Evolutionary conservation across 1,284 basidiomycete genomes (phyloP).

Genomic region (Marasmius tenuissimus): DNA sequence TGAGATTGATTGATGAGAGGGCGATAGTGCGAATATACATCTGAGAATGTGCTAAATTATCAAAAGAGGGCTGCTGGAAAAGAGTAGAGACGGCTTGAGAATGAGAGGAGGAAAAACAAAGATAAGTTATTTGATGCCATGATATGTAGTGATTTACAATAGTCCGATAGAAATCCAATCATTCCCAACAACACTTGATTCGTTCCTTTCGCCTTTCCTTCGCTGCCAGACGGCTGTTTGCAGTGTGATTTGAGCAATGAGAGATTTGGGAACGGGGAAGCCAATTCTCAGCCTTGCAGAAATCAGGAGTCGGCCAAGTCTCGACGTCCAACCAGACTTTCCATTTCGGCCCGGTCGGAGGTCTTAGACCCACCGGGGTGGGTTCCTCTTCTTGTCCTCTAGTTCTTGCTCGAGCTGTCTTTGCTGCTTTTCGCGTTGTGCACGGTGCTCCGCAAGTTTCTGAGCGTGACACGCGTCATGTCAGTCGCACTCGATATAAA

Average conservation of each 20-base stretch:
- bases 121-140: too few relatives aligned
- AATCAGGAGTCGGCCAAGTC: not conserved
- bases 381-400: conserved; percentile 29
- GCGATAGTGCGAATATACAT: too few relatives aligned
- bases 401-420: conserved; percentile 38
- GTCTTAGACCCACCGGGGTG: conserved; percentile 1
- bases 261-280: not conserved
- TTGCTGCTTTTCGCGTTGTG: conserved; percentile 49
- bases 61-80: too few relatives aligned
- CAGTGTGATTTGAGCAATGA: not conserved
- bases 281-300: not conserved
- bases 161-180: not conserved
- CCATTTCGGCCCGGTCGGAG: not conserved
- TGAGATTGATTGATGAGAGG: too few relatives aligned
- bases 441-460: conserved; percentile 64
- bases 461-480: conserved; percentile 22
- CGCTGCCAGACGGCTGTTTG: not conserved
- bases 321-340: not conserved
- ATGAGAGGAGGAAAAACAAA: too few relatives aligned
- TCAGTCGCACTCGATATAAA: not conserved
- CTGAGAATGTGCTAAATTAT: too few relatives aligned
- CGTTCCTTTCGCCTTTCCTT: not conserved
- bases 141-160: too few relatives aligned
- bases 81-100: too few relatives aligned
- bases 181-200: not conserved